A percentile compares a stretch with the other conserved stretches of the same genome.
Conservation (phyloP, 164 flowering plant species). For the Umbellularia californica region DNA sequence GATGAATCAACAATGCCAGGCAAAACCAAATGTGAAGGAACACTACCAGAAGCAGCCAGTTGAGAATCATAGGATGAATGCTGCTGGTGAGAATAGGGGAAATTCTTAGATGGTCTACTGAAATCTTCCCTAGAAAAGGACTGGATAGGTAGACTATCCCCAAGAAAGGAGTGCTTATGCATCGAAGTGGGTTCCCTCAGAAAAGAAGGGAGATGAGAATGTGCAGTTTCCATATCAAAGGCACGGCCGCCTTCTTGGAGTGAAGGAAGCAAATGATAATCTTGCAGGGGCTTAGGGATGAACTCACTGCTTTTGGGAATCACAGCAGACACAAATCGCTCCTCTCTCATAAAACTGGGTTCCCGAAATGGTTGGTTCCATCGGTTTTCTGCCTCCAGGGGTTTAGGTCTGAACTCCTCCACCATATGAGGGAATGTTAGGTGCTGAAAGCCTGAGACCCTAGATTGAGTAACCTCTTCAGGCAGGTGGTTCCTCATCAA, state of each 20-base stretch:
- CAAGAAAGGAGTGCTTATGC: slow-evolving; percentile 22
- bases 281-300: slow-evolving; percentile 8
- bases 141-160: slow-evolving; percentile 12
- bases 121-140: slow-evolving; percentile 23
- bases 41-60: slow-evolving; percentile 19
- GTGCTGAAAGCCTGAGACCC: slow-evolving; percentile 23
- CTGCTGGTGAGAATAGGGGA: slow-evolving; percentile 27
- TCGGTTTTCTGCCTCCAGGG: slow-evolving; percentile 19
- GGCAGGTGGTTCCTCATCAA: slow-evolving; percentile 21
- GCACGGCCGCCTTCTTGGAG: slow-evolving; percentile 9
- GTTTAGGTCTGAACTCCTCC: slow-evolving; percentile 14
- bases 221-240: background rate
- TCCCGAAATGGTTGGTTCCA: slow-evolving; percentile 26
- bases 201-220: slow-evolving; percentile 7
- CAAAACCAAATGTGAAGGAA: slow-evolving; percentile 21
- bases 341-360: slow-evolving; percentile 25
- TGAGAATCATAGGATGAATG: slow-evolving; percentile 23
- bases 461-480: slow-evolving; percentile 27
- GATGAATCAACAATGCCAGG: slow-evolving; percentile 25
- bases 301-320: slow-evolving; percentile 13
- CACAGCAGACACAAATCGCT: slow-evolving; percentile 12
- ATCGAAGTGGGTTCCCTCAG: slow-evolving; percentile 16
- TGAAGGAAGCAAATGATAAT: slow-evolving; percentile 14
- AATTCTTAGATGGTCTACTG: slow-evolving; percentile 15
- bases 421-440: slow-evolving; percentile 24